Percentiles rank a stretch among this genome's conserved stretches.
These are phyloP conservation scores for Rhizopogon roseolus DNA, from an alignment of 768 basidiomycete species.

Conservation along the genomic window DNA sequence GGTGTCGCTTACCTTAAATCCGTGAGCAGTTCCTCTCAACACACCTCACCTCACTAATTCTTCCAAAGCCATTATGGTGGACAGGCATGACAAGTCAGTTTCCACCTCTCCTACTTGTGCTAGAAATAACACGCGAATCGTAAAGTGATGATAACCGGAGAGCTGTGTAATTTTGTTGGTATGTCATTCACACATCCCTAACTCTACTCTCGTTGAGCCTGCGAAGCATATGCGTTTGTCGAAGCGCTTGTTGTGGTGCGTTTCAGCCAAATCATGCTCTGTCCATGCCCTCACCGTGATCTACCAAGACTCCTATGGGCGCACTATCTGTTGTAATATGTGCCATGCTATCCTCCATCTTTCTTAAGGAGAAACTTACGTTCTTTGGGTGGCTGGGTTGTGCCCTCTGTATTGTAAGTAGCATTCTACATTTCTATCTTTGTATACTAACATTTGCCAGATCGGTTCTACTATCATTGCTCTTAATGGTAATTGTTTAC, in stretches of 20 bases:
- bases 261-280: constrained; percentile 11
- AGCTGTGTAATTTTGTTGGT: constrained; percentile 85
- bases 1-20: constrained; percentile 96
- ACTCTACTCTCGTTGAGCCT: constrained; percentile 8
- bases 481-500: constrained; percentile 59
- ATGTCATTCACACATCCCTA: constrained; percentile 22
- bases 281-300: neutral
- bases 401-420: constrained; percentile 78
- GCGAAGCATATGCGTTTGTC: constrained; percentile 78
- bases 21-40: constrained; percentile 39
- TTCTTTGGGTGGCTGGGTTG: constrained; percentile 99
- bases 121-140: neutral
- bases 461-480: constrained; percentile 88
- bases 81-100: constrained; percentile 79
- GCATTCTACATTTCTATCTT: neutral
- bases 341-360: constrained; percentile 87
- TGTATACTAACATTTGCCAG: constrained; percentile 27
- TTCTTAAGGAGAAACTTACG: constrained; percentile 88
- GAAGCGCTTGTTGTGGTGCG: constrained; percentile 89
- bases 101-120: neutral
- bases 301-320: constrained; percentile 79
- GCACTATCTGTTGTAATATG: constrained; percentile 95
- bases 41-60: constrained; percentile 4
- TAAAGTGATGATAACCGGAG: constrained; percentile 88
- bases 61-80: constrained; percentile 84